phyloP scores from a whole-genome alignment of 1,284 basidiomycete species.

The Puccinia horiana region DNA sequence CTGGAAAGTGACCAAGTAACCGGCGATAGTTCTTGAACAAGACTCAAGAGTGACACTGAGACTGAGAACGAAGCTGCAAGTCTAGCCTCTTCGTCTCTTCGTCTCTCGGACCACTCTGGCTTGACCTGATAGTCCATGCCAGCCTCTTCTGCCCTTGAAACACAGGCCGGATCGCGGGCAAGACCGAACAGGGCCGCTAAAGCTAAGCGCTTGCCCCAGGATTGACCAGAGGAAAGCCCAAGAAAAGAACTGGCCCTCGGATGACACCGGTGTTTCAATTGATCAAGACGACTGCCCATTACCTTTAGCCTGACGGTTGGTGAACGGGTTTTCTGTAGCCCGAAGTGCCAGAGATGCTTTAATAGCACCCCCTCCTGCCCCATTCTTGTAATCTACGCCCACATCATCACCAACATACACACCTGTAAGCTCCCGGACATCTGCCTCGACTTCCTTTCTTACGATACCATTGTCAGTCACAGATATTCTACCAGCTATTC shows the following conservation, averaged over 20 bases:
- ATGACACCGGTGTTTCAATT: conserved; percentile 12
- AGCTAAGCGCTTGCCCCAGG: not conserved
- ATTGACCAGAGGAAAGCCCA: not conserved
- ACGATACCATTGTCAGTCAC: conserved; percentile 25
- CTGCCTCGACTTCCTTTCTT: conserved; percentile 13
- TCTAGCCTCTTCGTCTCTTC: conserved; percentile 5
- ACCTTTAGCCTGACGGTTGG: conserved; percentile 15
- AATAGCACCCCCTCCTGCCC: conserved; percentile 1
- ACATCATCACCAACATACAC: not conserved
- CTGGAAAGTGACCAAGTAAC: not conserved
- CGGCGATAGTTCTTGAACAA: not conserved
- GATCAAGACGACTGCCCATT: conserved; percentile 34
- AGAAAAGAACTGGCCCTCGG: conserved; percentile 1
- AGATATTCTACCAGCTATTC: not conserved
- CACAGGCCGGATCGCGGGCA: not conserved
- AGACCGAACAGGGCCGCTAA: conserved; percentile 7
- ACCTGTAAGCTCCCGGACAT: conserved; percentile 3
- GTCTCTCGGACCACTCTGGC: conserved; percentile 26
- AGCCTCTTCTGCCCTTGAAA: conserved; percentile 16
- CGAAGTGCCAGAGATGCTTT: not conserved
- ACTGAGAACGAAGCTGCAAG: not conserved
- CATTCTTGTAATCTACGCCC: not conserved
- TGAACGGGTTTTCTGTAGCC: not conserved
- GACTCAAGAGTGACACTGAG: not conserved
- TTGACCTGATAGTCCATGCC: conserved; percentile 5